phyloP scores from a whole-genome alignment of 257 asterid genomes.

The Solanum boliviense region DNA sequence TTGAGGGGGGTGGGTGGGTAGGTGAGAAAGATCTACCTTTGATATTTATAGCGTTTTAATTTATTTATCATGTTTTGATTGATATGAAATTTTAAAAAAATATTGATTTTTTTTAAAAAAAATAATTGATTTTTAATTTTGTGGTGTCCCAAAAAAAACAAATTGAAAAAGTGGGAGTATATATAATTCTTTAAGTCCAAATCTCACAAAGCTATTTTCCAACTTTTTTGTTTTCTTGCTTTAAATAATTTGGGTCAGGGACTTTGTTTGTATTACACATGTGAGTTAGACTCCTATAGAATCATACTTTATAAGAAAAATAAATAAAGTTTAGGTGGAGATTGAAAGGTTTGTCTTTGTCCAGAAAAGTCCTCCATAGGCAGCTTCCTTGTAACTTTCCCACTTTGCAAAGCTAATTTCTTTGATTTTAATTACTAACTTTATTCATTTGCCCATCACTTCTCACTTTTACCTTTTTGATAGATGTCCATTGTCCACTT shows the following conservation, averaged over 20 bases:
- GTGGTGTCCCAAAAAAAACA: too few relatives aligned
- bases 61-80: too few relatives aligned
- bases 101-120: too few relatives aligned
- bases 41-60: background rate
- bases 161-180: too few relatives aligned
- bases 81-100: too few relatives aligned
- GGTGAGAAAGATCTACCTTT: background rate
- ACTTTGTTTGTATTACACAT: constrained; percentile 1
- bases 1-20: background rate
- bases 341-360: background rate
- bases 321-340: background rate
- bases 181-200: background rate
- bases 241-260: constrained; percentile 1
- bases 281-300: constrained; percentile 7
- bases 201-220: background rate
- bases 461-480: background rate
- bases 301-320: background rate
- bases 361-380: background rate
- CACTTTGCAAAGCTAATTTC: background rate
- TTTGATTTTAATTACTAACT: background rate
- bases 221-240: background rate
- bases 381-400: constrained; percentile 1
- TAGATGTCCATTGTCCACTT: background rate
- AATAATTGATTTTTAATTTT: too few relatives aligned
- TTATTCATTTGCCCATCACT: background rate